Evolutionary conservation across 1,284 basidiomycete species (phyloP), one percentile per base, ranked within the genome.

Genomic region (Pseudozyma thailandica): DNA sequence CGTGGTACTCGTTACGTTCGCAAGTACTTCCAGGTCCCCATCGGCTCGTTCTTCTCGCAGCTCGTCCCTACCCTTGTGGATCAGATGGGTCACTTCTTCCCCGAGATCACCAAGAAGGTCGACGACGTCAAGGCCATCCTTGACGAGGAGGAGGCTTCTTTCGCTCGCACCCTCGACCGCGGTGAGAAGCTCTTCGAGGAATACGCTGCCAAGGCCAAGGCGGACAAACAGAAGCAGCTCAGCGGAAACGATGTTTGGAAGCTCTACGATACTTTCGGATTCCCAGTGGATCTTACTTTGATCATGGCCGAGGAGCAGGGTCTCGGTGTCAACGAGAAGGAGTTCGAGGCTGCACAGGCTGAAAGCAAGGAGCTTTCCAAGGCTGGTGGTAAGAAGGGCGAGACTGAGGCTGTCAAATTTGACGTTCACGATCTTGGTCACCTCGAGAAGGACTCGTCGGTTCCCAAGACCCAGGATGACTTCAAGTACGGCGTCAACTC

Each of bases 251-350:
- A 99, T 80, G 92, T 97, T 26, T 99, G 95, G 95, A 88, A 92
- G 28, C 85, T 99, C 51, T 98, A 98, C 84, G 96, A 99, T 84
- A 98, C 96, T 0, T 99, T 92, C 83, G 95, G 95, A 39, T 99
- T 99, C 86, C 96, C 95, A 0, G 93, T 94, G 50, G 95, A 99
- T 82, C 86, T 99, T 35, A 99, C 96, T 2, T 89, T 92, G 53
- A 87, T 99, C 71, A 98, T 99, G 95, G 95, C 96, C 23, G 92
- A 96, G 83, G 95, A 99, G 83, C 86, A 93, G 30, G 91, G 90
- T 1, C 85, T 99, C 42, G 87, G 86, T 21, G 89, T 98, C 78
- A 93, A 97, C 82, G 90, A 96, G 72, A 87, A 86, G 41, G 94
- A 94, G 76, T 96, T 97, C 75, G 93, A 94, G 75, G 88, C 89